phyloP scores from a whole-genome alignment of 768 basidiomycete species.

The Suillus bovinus region DNA sequence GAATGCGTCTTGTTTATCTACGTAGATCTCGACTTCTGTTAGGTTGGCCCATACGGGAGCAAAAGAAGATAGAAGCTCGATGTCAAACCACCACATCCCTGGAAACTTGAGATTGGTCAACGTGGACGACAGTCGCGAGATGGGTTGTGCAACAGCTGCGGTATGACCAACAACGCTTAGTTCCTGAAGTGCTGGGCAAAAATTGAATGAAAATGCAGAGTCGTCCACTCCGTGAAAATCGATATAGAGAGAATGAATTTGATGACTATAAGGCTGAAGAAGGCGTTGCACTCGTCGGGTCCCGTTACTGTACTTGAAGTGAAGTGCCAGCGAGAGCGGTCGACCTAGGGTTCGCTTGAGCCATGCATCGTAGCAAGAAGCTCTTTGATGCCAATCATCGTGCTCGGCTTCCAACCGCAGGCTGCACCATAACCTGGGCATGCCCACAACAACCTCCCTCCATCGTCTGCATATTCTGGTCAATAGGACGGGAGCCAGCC shows the following conservation, averaged over 20 bases:
- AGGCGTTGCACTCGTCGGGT: not conserved
- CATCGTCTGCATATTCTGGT: too few relatives aligned
- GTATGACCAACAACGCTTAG: conserved; percentile 11
- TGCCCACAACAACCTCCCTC: too few relatives aligned
- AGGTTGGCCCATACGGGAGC: conserved; percentile 19
- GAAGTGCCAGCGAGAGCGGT: not conserved
- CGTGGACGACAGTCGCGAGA: conserved; percentile 6
- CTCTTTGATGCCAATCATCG: not conserved
- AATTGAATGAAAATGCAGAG: too few relatives aligned
- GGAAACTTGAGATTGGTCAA: conserved; percentile 16
- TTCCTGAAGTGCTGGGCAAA: conserved; percentile 15
- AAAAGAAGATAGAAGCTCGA: conserved; percentile 12
- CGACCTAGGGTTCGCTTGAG: not conserved
- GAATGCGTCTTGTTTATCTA: conserved; percentile 3
- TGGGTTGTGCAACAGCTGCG: not conserved
- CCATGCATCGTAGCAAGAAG: not conserved
- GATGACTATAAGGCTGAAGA: not conserved
- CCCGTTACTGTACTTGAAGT: fast-evolving
- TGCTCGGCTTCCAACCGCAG: too few relatives aligned
- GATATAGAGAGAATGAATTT: too few relatives aligned
- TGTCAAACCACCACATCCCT: conserved; percentile 2
- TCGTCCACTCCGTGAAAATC: too few relatives aligned
- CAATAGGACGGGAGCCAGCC: not conserved
- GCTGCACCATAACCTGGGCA: too few relatives aligned
- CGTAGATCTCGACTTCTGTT: conserved; percentile 15